Percentiles rank a stretch among this genome's conserved stretches.
phyloP scores from a whole-genome alignment of 1,139 yeast genomes.

The Lodderomyces orthopsilosis region DNA sequence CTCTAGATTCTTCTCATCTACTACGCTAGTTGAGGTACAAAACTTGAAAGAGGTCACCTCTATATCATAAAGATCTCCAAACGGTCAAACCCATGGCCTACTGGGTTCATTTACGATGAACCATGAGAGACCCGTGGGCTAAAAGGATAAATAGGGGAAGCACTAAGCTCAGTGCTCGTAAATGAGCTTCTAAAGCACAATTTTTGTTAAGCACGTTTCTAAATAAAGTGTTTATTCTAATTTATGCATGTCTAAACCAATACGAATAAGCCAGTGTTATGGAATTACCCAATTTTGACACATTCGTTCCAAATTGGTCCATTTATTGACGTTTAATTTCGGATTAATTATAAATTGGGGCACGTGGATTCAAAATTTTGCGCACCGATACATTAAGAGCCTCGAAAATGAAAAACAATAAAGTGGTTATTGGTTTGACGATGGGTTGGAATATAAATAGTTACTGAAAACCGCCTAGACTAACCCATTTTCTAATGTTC shows the following conservation, averaged over 20 bases:
- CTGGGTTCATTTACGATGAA: too few relatives aligned
- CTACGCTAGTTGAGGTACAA: too few relatives aligned
- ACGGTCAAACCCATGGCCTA: too few relatives aligned
- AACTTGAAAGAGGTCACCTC: too few relatives aligned
- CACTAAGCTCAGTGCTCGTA: neutral
- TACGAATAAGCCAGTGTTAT: neutral
- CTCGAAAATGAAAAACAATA: neutral
- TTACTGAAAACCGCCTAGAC: neutral
- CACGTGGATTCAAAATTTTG: neutral
- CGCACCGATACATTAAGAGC: neutral
- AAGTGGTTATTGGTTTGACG: neutral
- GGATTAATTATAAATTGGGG: neutral
- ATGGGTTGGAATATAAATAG: neutral
- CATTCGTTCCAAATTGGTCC: neutral
- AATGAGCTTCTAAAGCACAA: too few relatives aligned
- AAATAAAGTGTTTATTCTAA: conserved; percentile 1
- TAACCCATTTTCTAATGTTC: neutral
- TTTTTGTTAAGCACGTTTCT: too few relatives aligned
- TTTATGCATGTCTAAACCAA: neutral
- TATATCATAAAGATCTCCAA: too few relatives aligned
- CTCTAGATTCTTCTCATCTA: too few relatives aligned
- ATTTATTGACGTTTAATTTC: neutral
- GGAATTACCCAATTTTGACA: neutral
- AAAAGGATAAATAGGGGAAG: too few relatives aligned
- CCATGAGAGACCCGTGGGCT: too few relatives aligned